A percentile compares a stretch with the other conserved stretches of the same genome.
Evolutionary conservation across 768 basidiomycete species (phyloP).

Genomic region (Suillus discolor): DNA sequence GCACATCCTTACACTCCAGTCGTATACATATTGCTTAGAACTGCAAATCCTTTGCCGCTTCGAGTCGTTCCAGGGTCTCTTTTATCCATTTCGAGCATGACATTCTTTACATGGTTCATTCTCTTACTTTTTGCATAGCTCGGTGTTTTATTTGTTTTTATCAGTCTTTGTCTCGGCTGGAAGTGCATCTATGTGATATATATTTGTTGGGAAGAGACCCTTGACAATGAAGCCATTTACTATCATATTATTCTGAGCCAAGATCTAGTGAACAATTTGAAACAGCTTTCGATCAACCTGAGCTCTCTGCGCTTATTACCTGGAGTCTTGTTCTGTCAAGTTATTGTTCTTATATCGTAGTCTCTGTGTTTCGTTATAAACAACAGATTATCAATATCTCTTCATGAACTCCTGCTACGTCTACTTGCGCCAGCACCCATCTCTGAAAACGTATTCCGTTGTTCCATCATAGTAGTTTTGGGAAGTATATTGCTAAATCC

Average conservation of each 20-base stretch:
- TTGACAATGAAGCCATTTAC: constrained; percentile 2
- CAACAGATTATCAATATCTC: background rate
- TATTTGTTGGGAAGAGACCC: constrained; percentile 27
- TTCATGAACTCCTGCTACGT: background rate
- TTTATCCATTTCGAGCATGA: constrained; percentile 2
- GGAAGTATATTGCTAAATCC: background rate
- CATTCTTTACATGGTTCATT: constrained; percentile 9
- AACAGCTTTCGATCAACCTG: background rate
- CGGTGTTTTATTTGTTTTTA: constrained; percentile 37
- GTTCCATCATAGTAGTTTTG: background rate
- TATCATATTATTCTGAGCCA: constrained; percentile 6
- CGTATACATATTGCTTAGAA: constrained; percentile 23
- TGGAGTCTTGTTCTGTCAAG: background rate
- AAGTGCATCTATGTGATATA: constrained; percentile 32
- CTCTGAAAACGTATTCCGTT: background rate
- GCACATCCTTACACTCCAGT: constrained; percentile 5
- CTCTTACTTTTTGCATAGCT: constrained; percentile 21
- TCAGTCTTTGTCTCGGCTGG: constrained; percentile 22
- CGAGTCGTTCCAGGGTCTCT: background rate
- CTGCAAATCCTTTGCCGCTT: constrained; percentile 9
- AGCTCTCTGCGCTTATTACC: background rate
- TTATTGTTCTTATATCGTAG: background rate
- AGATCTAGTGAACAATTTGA: background rate
- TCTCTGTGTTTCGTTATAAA: background rate
- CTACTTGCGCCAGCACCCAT: background rate